Evolutionary conservation across 805 yeast genomes (phyloP).

Genomic region (Yarrowia osloensis): DNA sequence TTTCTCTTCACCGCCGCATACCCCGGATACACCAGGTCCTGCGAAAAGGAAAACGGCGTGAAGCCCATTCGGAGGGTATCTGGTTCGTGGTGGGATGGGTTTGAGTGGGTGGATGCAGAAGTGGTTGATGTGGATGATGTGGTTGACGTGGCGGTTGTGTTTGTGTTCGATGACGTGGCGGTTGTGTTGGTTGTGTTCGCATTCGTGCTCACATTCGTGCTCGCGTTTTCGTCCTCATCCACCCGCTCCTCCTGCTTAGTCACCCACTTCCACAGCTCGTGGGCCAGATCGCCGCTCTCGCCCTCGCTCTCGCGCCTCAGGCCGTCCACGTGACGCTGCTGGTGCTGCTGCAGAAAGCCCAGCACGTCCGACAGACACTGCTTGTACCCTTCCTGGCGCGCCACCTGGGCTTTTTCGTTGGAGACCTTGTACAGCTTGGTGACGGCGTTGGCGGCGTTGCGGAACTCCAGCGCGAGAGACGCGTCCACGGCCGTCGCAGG

Average conservation of each 20-base stretch:
- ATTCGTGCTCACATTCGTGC: neutral
- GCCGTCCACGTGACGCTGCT: slow-evolving; percentile 18
- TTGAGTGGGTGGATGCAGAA: too few species aligned
- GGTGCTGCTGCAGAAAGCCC: slow-evolving; percentile 25
- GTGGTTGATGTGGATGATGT: neutral
- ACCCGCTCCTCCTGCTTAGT: neutral
- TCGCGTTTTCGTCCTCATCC: slow-evolving; percentile 1
- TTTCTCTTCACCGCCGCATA: slow-evolving; percentile 20
- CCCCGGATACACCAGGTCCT: slow-evolving; percentile 9
- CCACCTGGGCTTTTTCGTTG: slow-evolving; percentile 34
- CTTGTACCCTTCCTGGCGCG: slow-evolving; percentile 32
- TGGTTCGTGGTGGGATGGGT: too few species aligned
- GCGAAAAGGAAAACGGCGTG: slow-evolving; percentile 5
- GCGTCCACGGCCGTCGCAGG: slow-evolving; percentile 36
- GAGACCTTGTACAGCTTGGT: slow-evolving; percentile 39
- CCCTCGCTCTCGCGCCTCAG: slow-evolving; percentile 25
- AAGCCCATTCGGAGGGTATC: neutral
- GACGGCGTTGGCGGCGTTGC: slow-evolving; percentile 39
- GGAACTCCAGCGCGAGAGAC: slow-evolving; percentile 36
- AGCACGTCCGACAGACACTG: slow-evolving; percentile 26
- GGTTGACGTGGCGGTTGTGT: neutral
- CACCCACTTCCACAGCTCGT: slow-evolving; percentile 29
- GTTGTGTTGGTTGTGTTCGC: neutral
- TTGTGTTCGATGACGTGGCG: neutral
- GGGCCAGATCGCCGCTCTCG: slow-evolving; percentile 10